Conservation (phyloP, 2,329 filamentous ascomycete species). For the Trichoderma sp. region DNA sequence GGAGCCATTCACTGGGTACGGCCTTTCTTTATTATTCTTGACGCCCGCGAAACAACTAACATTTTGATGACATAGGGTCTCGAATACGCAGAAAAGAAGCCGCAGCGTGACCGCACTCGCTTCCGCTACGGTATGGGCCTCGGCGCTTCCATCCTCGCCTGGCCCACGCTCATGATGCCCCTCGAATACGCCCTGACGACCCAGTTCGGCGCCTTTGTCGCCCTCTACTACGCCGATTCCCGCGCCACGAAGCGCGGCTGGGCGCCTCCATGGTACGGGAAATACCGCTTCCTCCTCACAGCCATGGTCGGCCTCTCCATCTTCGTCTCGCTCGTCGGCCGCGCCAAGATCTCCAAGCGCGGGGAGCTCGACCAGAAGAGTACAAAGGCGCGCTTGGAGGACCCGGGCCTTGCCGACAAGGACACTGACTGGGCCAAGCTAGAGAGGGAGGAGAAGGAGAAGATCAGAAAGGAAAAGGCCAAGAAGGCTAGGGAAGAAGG, state of each 20-base stretch:
- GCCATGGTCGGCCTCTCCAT: conserved; percentile 86
- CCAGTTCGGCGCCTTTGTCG: conserved; percentile 84
- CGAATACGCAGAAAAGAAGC: conserved; percentile 75
- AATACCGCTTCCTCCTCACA: conserved; percentile 90
- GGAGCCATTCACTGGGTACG: conserved; percentile 85
- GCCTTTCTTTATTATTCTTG: background rate
- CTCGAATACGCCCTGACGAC: conserved; percentile 82
- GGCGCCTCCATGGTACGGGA: conserved; percentile 83
- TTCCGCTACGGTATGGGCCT: conserved; percentile 85
- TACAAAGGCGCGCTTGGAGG: conserved; percentile 46
- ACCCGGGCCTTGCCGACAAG: conserved; percentile 41
- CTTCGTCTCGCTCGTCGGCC: conserved; percentile 77
- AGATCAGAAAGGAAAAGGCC: conserved; percentile 42
- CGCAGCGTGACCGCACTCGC: conserved; percentile 64
- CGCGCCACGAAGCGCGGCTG: conserved; percentile 74
- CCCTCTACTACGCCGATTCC: conserved; percentile 83
- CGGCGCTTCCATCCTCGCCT: conserved; percentile 76
- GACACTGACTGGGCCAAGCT: conserved; percentile 52
- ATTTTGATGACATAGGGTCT: conserved; percentile 57
- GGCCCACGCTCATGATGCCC: conserved; percentile 86
- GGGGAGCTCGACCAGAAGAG: conserved; percentile 40
- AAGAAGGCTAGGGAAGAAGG: conserved; percentile 39
- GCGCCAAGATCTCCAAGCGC: conserved; percentile 68
- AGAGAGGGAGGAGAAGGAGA: conserved; percentile 48
- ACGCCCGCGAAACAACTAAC: background rate